These are phyloP conservation scores for Limtongia smithiae DNA, from an alignment of 805 yeast species.

Conservation along the genomic window DNA sequence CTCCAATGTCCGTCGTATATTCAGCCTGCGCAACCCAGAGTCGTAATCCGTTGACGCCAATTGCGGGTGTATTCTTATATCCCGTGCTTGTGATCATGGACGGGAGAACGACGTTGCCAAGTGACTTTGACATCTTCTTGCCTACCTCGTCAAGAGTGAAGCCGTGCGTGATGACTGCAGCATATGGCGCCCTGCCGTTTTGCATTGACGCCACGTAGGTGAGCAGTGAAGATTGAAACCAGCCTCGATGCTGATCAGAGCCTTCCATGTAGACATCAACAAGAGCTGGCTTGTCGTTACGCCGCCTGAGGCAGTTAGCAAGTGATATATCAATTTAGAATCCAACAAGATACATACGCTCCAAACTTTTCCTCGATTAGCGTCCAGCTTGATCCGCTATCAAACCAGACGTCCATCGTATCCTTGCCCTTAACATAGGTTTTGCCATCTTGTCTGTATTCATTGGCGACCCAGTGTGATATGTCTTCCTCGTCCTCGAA, in stretches of 20 bases:
- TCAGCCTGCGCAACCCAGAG: constrained; percentile 88
- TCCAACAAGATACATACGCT: constrained; percentile 30
- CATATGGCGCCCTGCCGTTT: constrained; percentile 57
- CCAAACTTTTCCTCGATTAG: constrained; percentile 46
- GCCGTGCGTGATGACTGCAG: constrained; percentile 83
- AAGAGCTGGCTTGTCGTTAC: constrained; percentile 41
- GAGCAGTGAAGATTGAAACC: constrained; percentile 93
- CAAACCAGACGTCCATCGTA: constrained; percentile 99
- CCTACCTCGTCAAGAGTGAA: constrained; percentile 84
- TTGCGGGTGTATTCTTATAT: constrained; percentile 49
- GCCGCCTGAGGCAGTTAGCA: background rate
- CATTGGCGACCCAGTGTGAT: constrained; percentile 69
- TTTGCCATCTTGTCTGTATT: constrained; percentile 42
- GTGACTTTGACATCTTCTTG: constrained; percentile 88
- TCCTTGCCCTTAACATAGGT: constrained; percentile 67
- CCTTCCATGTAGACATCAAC: constrained; percentile 94
- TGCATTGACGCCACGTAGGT: constrained; percentile 58
- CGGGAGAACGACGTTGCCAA: constrained; percentile 80
- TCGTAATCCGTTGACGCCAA: constrained; percentile 89
- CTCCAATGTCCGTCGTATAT: constrained; percentile 73
- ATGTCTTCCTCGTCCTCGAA: constrained; percentile 54
- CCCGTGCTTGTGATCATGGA: constrained; percentile 59
- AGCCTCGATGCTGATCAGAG: constrained; percentile 97
- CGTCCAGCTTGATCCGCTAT: constrained; percentile 91
- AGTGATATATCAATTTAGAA: background rate